Conservation (phyloP, 805 yeast species). For the Candida ipomoeae region DNA sequence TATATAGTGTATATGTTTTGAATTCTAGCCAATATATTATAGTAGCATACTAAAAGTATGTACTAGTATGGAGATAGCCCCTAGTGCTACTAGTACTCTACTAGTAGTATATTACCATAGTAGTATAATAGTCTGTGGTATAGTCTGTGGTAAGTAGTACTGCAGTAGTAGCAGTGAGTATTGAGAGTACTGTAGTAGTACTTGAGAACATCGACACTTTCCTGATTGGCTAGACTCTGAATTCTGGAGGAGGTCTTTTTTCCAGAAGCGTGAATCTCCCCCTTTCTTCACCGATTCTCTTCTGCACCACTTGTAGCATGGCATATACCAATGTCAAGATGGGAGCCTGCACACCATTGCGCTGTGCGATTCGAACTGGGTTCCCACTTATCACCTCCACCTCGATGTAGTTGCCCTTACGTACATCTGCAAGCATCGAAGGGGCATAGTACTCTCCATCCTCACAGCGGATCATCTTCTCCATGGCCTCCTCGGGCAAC, state of each 20-base stretch:
- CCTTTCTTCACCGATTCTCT: slow-evolving; percentile 17
- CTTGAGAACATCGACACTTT: too few relatives aligned
- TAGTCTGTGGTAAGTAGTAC: too few relatives aligned
- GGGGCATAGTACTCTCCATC: slow-evolving; percentile 38
- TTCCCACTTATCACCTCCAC: slow-evolving; percentile 39
- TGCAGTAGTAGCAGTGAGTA: too few relatives aligned
- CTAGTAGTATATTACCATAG: too few relatives aligned
- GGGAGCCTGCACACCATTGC: slow-evolving; percentile 31
- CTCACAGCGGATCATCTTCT: slow-evolving; percentile 21
- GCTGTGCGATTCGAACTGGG: slow-evolving; percentile 36
- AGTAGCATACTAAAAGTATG: too few relatives aligned
- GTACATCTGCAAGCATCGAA: slow-evolving; percentile 38
- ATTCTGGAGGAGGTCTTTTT: slow-evolving; percentile 12
- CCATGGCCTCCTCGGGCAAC: slow-evolving; percentile 18
- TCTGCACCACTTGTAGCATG: slow-evolving; percentile 21
- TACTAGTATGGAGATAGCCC: too few relatives aligned
- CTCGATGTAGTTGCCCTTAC: slow-evolving; percentile 37
- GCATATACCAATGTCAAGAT: slow-evolving; percentile 21
- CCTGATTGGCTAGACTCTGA: too few relatives aligned
- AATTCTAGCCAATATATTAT: too few relatives aligned
- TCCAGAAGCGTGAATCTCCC: slow-evolving; percentile 22
- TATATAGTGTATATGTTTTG: too few relatives aligned
- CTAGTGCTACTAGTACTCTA: too few relatives aligned
- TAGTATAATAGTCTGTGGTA: too few relatives aligned
- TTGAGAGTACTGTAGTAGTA: too few relatives aligned